Percentiles rank a stretch among this genome's conserved stretches.
phyloP scores from a whole-genome alignment of 2,329 filamentous ascomycete species.

The Monilinia laxa region DNA sequence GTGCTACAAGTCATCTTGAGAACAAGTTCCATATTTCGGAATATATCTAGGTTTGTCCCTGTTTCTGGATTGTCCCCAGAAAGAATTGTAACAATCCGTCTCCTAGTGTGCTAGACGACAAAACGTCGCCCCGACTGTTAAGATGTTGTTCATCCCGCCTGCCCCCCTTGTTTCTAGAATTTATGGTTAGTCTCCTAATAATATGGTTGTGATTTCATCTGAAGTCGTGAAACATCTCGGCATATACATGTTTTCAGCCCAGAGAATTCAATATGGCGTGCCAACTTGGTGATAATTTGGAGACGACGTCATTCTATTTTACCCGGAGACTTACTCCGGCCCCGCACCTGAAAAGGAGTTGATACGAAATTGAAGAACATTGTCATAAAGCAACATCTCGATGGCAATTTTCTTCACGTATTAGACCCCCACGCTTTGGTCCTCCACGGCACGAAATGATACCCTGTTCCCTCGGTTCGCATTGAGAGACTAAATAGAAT shows the following conservation, averaged over 20 bases:
- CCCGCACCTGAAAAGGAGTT: background rate
- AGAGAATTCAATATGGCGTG: background rate
- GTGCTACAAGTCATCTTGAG: background rate
- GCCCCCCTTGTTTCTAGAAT: background rate
- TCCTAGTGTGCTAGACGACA: background rate
- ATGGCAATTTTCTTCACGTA: background rate
- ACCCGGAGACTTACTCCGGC: background rate
- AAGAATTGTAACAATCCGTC: background rate
- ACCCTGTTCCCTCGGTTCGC: background rate
- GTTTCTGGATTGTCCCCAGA: background rate
- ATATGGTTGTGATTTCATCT: conserved; percentile 1
- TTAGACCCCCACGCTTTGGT: conserved; percentile 1
- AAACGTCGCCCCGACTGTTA: background rate
- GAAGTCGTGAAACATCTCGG: conserved; percentile 7
- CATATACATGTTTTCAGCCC: background rate
- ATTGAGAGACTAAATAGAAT: background rate
- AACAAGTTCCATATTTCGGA: background rate
- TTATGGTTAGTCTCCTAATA: background rate
- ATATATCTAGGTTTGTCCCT: background rate
- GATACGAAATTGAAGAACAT: background rate
- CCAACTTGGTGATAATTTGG: conserved; percentile 4
- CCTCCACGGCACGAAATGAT: background rate
- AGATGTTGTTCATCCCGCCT: background rate
- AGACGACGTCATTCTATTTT: background rate
- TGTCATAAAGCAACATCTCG: background rate